Evolutionary conservation across 805 yeast species (phyloP).

Genomic region (Metschnikowia reukaufii): DNA sequence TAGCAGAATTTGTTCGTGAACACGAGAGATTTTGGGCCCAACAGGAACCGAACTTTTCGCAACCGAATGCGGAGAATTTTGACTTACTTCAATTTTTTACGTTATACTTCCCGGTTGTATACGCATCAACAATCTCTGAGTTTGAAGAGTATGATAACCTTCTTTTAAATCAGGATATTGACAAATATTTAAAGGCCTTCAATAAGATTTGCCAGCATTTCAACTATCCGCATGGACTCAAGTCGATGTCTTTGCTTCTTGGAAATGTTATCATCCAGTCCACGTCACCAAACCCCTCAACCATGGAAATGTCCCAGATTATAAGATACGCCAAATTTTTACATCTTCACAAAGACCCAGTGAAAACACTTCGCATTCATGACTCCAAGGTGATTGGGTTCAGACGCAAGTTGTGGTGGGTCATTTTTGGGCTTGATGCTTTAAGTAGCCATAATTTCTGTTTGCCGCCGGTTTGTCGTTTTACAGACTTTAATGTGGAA

Average conservation of each 20-base stretch:
- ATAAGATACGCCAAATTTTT: constrained; percentile 56
- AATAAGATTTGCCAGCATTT: constrained; percentile 50
- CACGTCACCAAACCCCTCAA: constrained; percentile 55
- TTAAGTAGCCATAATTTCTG: constrained; percentile 56
- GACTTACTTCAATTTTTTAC: constrained; percentile 47
- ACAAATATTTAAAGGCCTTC: constrained; percentile 49
- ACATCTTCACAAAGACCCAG: constrained; percentile 60
- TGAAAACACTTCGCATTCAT: constrained; percentile 48
- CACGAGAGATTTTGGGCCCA: constrained; percentile 52
- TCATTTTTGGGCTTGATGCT: constrained; percentile 58
- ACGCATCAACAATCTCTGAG: constrained; percentile 59
- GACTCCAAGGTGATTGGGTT: constrained; percentile 50
- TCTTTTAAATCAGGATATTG: constrained; percentile 47
- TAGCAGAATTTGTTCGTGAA: constrained; percentile 41
- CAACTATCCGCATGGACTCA: constrained; percentile 50
- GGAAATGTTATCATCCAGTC: constrained; percentile 53
- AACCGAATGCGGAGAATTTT: constrained; percentile 25
- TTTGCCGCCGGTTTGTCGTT: constrained; percentile 52
- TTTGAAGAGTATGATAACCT: constrained; percentile 56
- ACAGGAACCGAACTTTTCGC: constrained; percentile 14
- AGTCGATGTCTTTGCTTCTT: constrained; percentile 41
- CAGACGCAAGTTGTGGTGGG: constrained; percentile 67
- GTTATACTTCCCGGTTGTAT: constrained; percentile 51
- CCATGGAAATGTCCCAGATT: constrained; percentile 55
- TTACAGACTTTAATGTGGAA: constrained; percentile 57